Percentiles rank a stretch among this genome's conserved stretches.
These are phyloP conservation scores for Dentipellis sp. DNA, from an alignment of 768 basidiomycete species.

Conservation along the genomic window DNA sequence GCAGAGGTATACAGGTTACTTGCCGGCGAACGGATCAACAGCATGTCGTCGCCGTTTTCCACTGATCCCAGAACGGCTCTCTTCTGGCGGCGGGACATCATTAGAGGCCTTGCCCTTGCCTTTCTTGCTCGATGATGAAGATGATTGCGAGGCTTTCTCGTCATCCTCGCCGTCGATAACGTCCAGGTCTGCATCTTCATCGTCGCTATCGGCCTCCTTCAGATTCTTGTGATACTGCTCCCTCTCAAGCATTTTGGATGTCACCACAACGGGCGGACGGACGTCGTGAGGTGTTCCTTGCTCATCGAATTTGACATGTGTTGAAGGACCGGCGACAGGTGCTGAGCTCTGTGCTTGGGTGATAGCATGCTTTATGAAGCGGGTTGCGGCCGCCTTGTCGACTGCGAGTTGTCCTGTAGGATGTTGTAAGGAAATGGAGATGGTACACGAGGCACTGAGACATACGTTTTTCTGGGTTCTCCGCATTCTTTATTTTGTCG, in stretches of 20 bases:
- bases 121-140: slow-evolving; percentile 8
- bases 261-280: slow-evolving; percentile 45
- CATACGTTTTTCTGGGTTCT: slow-evolving; percentile 55
- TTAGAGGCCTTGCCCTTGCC: slow-evolving; percentile 17
- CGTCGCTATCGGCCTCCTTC: slow-evolving; percentile 28
- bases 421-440: neutral
- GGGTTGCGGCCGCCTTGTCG: slow-evolving; percentile 70
- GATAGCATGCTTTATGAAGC: slow-evolving; percentile 83
- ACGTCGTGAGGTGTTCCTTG: slow-evolving; percentile 4
- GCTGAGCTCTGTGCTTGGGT: slow-evolving; percentile 38
- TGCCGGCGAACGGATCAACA: slow-evolving; percentile 65
- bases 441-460: neutral
- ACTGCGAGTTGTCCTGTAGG: slow-evolving; percentile 34
- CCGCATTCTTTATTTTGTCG: slow-evolving; percentile 69
- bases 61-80: neutral
- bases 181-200: slow-evolving; percentile 23
- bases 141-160: slow-evolving; percentile 12
- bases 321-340: slow-evolving; percentile 11
- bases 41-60: slow-evolving; percentile 42
- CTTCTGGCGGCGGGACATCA: neutral
- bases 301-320: slow-evolving; percentile 10
- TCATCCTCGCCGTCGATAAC: slow-evolving; percentile 33
- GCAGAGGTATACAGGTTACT: slow-evolving; percentile 5
- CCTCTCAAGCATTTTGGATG: slow-evolving; percentile 66
- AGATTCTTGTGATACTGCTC: slow-evolving; percentile 53